phyloP scores from a whole-genome alignment of 208 protist species.

The Wallacemonas collosoma region DNA sequence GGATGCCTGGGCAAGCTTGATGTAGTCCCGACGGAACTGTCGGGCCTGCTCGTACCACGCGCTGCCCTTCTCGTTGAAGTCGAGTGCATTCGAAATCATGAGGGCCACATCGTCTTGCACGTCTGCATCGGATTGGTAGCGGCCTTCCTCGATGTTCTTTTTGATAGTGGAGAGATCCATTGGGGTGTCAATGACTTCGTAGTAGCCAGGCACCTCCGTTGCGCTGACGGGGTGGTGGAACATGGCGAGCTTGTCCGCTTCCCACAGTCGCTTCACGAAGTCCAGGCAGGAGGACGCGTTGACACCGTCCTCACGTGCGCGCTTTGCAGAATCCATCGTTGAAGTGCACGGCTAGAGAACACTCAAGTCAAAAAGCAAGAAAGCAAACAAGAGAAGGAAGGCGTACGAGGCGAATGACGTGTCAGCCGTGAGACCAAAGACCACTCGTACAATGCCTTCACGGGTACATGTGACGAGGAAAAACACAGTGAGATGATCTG shows the following conservation, averaged over 20 bases:
- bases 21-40: constrained; percentile 57
- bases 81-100: constrained; percentile 88
- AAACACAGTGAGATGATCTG: no score
- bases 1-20: constrained; percentile 41
- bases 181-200: constrained; percentile 56
- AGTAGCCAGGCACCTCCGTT: constrained; percentile 79
- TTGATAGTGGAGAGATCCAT: constrained; percentile 86
- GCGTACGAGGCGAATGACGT: not conserved
- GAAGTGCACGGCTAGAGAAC: not conserved
- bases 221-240: constrained; percentile 86
- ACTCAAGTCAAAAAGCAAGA: no score
- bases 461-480: no score
- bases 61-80: constrained; percentile 80
- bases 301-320: constrained; percentile 30
- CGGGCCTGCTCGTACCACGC: constrained; percentile 67
- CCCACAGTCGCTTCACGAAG: constrained; percentile 75
- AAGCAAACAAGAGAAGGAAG: not conserved
- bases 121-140: constrained; percentile 66
- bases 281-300: constrained; percentile 62
- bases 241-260: constrained; percentile 79
- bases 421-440: not conserved
- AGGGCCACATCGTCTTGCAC: constrained; percentile 81
- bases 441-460: no score
- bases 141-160: constrained; percentile 54
- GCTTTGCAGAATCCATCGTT: constrained; percentile 36